These are phyloP conservation scores for Craterostigma plantagineum DNA, from an alignment of 257 asterid species.

Conservation along the genomic window DNA sequence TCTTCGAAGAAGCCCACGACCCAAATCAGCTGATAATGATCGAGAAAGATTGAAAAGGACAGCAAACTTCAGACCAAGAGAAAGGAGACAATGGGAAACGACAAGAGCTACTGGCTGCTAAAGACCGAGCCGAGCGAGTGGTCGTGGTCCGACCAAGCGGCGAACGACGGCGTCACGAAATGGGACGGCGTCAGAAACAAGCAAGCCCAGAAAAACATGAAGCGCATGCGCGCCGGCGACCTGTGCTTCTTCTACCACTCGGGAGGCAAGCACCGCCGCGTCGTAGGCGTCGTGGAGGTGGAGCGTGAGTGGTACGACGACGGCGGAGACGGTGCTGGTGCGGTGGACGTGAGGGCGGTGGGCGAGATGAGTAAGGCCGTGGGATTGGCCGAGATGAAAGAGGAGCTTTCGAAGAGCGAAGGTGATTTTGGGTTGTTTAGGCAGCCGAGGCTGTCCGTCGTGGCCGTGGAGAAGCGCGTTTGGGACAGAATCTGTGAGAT, in stretches of 20 bases:
- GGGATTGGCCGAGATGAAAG: constrained; percentile 71
- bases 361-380: constrained; percentile 66
- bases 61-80: neutral
- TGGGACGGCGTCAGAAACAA: constrained; percentile 98
- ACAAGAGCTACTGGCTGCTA: constrained; percentile 44
- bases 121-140: constrained; percentile 93
- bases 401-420: constrained; percentile 17
- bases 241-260: constrained; percentile 82
- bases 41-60: neutral
- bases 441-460: constrained; percentile 84
- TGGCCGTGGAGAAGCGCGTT: constrained; percentile 48
- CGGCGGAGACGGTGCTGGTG: constrained; percentile 28
- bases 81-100: constrained; percentile 18
- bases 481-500: constrained; percentile 69
- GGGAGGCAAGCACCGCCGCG: constrained; percentile 57
- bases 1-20: too few relatives aligned
- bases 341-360: constrained; percentile 75
- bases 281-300: constrained; percentile 75
- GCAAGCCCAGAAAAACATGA: constrained; percentile 92
- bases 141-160: constrained; percentile 93
- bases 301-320: constrained; percentile 64
- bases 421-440: constrained; percentile 29
- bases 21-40: neutral
- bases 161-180: constrained; percentile 57
- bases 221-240: constrained; percentile 51